A percentile compares a stretch with the other conserved stretches of the same genome.
phyloP scores from a whole-genome alignment of 1,284 basidiomycete genomes.

The Pseudozyma sp. region DNA sequence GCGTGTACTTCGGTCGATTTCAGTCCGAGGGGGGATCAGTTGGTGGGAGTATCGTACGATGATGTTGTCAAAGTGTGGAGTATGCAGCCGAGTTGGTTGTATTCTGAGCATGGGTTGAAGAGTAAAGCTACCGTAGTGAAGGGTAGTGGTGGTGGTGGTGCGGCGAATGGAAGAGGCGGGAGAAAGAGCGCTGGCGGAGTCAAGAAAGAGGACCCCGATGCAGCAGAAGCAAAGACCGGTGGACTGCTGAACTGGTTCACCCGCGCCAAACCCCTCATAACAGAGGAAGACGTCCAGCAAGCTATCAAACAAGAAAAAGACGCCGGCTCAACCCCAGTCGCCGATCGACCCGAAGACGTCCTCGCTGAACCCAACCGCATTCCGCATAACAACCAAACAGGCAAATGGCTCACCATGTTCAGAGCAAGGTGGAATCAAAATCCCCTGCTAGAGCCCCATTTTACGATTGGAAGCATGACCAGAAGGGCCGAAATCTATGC shows the following conservation, averaged over 20 bases:
- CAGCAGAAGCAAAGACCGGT: neutral
- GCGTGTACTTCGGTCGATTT: slow-evolving; percentile 66
- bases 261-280: slow-evolving; percentile 28
- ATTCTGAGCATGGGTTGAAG: slow-evolving; percentile 32
- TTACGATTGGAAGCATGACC: slow-evolving; percentile 65
- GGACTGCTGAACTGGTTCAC: slow-evolving; percentile 33
- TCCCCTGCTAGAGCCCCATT: slow-evolving; percentile 56
- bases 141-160: neutral
- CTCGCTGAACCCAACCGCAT: slow-evolving; percentile 42
- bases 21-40: slow-evolving; percentile 55
- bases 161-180: neutral
- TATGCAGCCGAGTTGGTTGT: slow-evolving; percentile 35
- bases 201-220: slow-evolving; percentile 31
- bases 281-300: slow-evolving; percentile 22
- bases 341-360: slow-evolving; percentile 39
- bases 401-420: slow-evolving; percentile 68
- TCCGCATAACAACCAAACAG: slow-evolving; percentile 68
- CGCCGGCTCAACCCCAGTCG: neutral
- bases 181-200: slow-evolving; percentile 13
- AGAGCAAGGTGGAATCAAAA: slow-evolving; percentile 62
- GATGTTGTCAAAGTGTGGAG: slow-evolving; percentile 60
- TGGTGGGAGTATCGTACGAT: slow-evolving; percentile 64
- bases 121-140: slow-evolving; percentile 19
- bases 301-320: slow-evolving; percentile 31
- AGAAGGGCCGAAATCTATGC: slow-evolving; percentile 63